Conservation (phyloP, 345 rosid genomes). For the Sonneratia alba region DNA sequence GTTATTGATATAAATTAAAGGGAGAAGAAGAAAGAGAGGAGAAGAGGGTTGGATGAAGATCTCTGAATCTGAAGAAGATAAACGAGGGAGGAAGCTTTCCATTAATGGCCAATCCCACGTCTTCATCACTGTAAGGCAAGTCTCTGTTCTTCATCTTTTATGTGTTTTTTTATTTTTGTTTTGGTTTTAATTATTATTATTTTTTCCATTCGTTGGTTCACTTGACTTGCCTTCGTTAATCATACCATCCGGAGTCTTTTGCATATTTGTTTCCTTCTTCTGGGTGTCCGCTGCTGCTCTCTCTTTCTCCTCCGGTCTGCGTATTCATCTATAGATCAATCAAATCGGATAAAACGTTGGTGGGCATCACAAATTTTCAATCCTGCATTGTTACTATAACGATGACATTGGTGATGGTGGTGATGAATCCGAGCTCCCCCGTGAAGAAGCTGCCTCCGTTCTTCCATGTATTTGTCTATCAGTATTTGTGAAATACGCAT, state of each 20-base stretch:
- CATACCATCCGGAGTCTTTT: too few relatives aligned
- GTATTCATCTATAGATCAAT: too few relatives aligned
- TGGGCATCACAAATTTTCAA: too few relatives aligned
- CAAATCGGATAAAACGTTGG: too few relatives aligned
- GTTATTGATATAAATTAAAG: neutral
- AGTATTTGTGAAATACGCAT: neutral
- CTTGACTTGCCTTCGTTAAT: neutral
- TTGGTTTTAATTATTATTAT: neutral
- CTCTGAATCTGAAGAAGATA: neutral
- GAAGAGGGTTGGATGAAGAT: neutral
- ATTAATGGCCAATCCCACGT: neutral
- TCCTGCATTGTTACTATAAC: too few relatives aligned
- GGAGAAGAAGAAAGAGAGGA: neutral
- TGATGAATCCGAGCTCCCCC: too few relatives aligned
- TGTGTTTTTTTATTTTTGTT: neutral
- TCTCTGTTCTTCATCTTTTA: neutral
- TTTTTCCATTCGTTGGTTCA: neutral
- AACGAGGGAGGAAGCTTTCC: neutral
- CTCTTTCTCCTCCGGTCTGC: too few relatives aligned
- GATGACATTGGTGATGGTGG: too few relatives aligned
- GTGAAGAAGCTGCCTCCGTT: neutral
- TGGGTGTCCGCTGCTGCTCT: too few relatives aligned
- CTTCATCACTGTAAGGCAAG: neutral
- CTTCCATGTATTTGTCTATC: neutral
- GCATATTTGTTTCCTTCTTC: too few relatives aligned